Percentiles rank a stretch among this genome's conserved stretches.
phyloP scores from a whole-genome alignment of 1,139 yeast species.

The Pichia sp. region DNA sequence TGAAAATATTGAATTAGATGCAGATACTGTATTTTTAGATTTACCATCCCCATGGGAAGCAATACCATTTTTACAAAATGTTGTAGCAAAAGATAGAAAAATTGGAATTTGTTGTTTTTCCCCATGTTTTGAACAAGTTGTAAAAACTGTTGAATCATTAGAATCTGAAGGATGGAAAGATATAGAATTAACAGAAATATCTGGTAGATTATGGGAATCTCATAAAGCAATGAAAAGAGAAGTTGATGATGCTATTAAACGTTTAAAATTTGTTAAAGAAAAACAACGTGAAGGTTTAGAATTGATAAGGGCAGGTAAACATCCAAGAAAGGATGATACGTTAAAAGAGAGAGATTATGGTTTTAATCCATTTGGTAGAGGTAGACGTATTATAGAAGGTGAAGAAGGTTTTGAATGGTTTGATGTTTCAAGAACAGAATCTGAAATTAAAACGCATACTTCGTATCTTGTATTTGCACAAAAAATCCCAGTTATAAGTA shows the following conservation, averaged over 20 bases:
- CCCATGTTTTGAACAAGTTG: constrained; percentile 97
- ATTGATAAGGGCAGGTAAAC: constrained; percentile 21
- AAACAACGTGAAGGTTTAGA: constrained; percentile 74
- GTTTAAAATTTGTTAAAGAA: constrained; percentile 73
- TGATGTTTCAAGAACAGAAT: constrained; percentile 73
- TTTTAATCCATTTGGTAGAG: constrained; percentile 89
- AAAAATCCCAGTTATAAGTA: constrained; percentile 24
- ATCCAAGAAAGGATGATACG: constrained; percentile 14
- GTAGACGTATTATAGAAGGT: constrained; percentile 76
- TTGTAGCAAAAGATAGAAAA: constrained; percentile 46
- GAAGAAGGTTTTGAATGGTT: constrained; percentile 76
- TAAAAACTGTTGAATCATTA: constrained; percentile 70
- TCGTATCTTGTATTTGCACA: constrained; percentile 90
- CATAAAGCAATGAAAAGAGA: constrained; percentile 82
- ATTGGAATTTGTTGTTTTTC: constrained; percentile 88
- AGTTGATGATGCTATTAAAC: constrained; percentile 71
- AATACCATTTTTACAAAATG: constrained; percentile 63
- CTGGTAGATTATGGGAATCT: constrained; percentile 84
- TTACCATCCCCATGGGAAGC: constrained; percentile 98
- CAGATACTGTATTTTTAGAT: constrained; percentile 78
- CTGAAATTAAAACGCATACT: constrained; percentile 88
- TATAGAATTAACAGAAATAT: constrained; percentile 90
- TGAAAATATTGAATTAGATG: constrained; percentile 38
- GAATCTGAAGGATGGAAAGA: constrained; percentile 77
- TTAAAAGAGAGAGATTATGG: constrained; percentile 41